Evolutionary conservation across 1,139 yeast genomes (phyloP).

Genomic region (Pichia sp.): DNA sequence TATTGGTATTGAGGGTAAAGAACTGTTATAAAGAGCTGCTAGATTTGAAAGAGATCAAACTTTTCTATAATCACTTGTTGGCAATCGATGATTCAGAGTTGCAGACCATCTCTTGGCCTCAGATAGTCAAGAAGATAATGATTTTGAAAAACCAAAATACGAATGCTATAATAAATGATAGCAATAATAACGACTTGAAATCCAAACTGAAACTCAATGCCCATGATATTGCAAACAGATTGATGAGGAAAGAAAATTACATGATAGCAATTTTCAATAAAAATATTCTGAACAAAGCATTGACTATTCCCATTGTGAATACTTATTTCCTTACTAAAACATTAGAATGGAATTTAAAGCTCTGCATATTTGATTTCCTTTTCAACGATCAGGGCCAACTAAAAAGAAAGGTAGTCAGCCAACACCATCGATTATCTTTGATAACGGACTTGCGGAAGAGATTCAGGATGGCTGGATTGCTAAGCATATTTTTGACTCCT

Average conservation of each 20-base stretch:
- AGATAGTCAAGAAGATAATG: slow-evolving; percentile 75
- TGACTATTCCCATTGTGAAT: slow-evolving; percentile 46
- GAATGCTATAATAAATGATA: slow-evolving; percentile 60
- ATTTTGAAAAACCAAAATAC: slow-evolving; percentile 60
- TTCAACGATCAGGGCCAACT: slow-evolving; percentile 83
- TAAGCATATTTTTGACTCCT: slow-evolving; percentile 80
- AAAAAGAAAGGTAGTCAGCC: slow-evolving; percentile 68
- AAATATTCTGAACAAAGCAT: slow-evolving; percentile 61
- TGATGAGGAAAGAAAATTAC: slow-evolving; percentile 93
- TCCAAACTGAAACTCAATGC: slow-evolving; percentile 79
- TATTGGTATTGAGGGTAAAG: slow-evolving; percentile 51
- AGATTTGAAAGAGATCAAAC: slow-evolving; percentile 57
- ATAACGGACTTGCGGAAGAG: slow-evolving; percentile 70
- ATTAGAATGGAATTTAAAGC: slow-evolving; percentile 87
- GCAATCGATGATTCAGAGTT: slow-evolving; percentile 74
- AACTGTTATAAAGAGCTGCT: slow-evolving; percentile 55
- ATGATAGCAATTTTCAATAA: slow-evolving; percentile 84
- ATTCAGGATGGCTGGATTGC: slow-evolving; percentile 80
- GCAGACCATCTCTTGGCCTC: slow-evolving; percentile 91
- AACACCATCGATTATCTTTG: slow-evolving; percentile 61
- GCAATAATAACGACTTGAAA: slow-evolving; percentile 47
- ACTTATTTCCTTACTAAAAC: slow-evolving; percentile 65
- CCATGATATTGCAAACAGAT: slow-evolving; percentile 90
- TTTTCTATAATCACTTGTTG: slow-evolving; percentile 63
- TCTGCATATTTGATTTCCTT: slow-evolving; percentile 82